phyloP scores from a whole-genome alignment of 2,329 filamentous ascomycete species.

The Pseudomassariella vexata region DNA sequence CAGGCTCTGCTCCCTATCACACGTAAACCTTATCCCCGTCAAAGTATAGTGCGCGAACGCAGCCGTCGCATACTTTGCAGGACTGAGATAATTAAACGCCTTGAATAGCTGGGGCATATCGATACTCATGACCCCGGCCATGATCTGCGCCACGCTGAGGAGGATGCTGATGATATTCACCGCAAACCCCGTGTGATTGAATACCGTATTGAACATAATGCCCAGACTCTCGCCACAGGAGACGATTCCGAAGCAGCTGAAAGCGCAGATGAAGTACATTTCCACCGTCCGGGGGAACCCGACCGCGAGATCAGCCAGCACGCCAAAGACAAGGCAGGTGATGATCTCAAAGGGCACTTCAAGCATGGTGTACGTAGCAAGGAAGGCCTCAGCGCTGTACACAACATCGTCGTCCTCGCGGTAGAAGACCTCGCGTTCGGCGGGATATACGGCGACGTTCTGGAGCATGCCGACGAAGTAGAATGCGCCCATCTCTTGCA shows the following conservation, averaged over 20 bases:
- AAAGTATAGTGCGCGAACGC: slow-evolving; percentile 64
- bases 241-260: slow-evolving; percentile 68
- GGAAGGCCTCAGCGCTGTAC: slow-evolving; percentile 66
- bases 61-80: slow-evolving; percentile 63
- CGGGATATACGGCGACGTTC: slow-evolving; percentile 69
- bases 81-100: slow-evolving; percentile 66
- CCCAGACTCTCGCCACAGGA: slow-evolving; percentile 70
- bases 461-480: slow-evolving; percentile 77
- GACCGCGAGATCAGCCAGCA: slow-evolving; percentile 58
- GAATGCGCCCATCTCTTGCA: slow-evolving; percentile 66
- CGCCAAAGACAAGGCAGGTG: slow-evolving; percentile 59
- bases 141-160: slow-evolving; percentile 63
- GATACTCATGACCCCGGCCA: slow-evolving; percentile 67
- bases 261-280: slow-evolving; percentile 63
- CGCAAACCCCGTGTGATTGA: slow-evolving; percentile 68
- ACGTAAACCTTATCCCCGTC: slow-evolving; percentile 55
- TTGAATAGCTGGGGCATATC: slow-evolving; percentile 61
- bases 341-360: slow-evolving; percentile 68
- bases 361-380: slow-evolving; percentile 62
- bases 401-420: slow-evolving; percentile 69
- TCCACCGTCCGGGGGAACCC: slow-evolving; percentile 56
- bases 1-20: slow-evolving; percentile 52
- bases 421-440: slow-evolving; percentile 71
- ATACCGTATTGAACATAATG: slow-evolving; percentile 76
- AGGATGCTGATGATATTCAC: slow-evolving; percentile 68